Conservation (phyloP, 148 eudicot species). For the Camellia granthamiana region DNA sequence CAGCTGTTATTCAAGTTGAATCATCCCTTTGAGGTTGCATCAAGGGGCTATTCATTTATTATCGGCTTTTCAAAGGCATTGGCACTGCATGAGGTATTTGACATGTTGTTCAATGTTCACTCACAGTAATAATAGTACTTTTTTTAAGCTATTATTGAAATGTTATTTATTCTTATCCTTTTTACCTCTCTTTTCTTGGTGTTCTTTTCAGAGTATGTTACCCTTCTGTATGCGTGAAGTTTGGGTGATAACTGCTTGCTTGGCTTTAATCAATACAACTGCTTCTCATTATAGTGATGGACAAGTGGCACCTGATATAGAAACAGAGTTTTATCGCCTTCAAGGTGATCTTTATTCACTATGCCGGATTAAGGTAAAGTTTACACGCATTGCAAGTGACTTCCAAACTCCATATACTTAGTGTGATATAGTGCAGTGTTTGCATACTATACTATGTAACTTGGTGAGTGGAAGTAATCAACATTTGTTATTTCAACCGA, state of each 20-base stretch:
- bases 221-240: slow-evolving; percentile 98
- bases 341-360: slow-evolving; percentile 87
- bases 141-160: slow-evolving; percentile 9
- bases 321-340: slow-evolving; percentile 87
- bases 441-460: background rate
- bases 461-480: background rate
- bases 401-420: background rate
- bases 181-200: slow-evolving; percentile 22
- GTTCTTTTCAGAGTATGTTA: slow-evolving; percentile 50
- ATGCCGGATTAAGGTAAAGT: slow-evolving; percentile 78
- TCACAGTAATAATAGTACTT: background rate
- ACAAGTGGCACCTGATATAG: slow-evolving; percentile 62
- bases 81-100: slow-evolving; percentile 69
- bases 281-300: slow-evolving; percentile 69
- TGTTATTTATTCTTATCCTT: slow-evolving; percentile 1
- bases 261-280: slow-evolving; percentile 68
- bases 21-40: slow-evolving; percentile 94
- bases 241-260: slow-evolving; percentile 91
- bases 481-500: background rate
- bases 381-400: background rate
- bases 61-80: slow-evolving; percentile 82
- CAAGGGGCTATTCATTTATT: slow-evolving; percentile 82
- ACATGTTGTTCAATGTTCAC: slow-evolving; percentile 9
- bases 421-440: background rate
- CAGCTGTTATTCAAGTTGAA: slow-evolving; percentile 84